These are phyloP conservation scores for Colletotrichum tropicale DNA, from an alignment of 2,329 filamentous ascomycete species.

Conservation along the genomic window DNA sequence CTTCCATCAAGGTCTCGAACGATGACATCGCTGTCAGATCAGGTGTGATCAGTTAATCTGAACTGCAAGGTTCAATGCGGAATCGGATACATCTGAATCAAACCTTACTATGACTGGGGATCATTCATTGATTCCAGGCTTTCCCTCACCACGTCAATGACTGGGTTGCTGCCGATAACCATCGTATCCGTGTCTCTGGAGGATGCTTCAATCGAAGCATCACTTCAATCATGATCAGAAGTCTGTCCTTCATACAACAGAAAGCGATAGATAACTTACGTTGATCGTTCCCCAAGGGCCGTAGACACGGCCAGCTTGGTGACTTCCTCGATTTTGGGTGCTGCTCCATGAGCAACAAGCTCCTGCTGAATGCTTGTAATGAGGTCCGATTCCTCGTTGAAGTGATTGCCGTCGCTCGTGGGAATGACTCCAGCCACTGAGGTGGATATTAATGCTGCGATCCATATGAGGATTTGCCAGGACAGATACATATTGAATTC, in stretches of 20 bases:
- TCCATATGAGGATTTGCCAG: not conserved
- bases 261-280: not conserved
- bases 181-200: not conserved
- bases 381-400: not conserved
- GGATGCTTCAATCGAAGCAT: not conserved
- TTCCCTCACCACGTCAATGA: not conserved
- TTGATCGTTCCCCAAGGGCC: not conserved
- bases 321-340: not conserved
- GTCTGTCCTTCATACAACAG: not conserved
- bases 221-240: not conserved
- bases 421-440: not conserved
- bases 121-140: not conserved
- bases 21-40: not conserved
- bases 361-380: not conserved
- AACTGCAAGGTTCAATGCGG: not conserved
- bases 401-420: not conserved
- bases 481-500: not conserved
- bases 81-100: not conserved
- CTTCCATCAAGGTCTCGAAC: not conserved
- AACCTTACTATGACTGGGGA: not conserved
- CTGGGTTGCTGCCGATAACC: not conserved
- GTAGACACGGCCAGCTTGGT: not conserved
- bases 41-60: not conserved
- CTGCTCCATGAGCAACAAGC: not conserved
- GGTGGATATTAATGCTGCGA: not conserved